Evolutionary conservation across 2,329 filamentous ascomycete genomes (phyloP).

Genomic region (Pyricularia sp.): DNA sequence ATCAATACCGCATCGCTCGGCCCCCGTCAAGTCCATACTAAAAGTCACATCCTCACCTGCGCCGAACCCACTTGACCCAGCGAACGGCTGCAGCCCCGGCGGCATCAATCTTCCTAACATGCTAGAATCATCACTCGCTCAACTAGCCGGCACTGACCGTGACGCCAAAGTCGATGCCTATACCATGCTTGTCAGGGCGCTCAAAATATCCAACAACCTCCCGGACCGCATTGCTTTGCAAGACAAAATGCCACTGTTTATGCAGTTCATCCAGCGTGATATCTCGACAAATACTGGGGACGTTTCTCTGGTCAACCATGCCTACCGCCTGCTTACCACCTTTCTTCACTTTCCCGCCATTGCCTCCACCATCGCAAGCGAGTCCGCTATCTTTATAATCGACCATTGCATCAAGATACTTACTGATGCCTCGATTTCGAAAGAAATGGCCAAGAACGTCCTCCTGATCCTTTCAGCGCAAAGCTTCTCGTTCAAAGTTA

Average conservation of each 20-base stretch:
- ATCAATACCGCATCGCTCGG: constrained; percentile 23
- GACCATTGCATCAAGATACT: constrained; percentile 72
- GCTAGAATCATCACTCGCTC: constrained; percentile 75
- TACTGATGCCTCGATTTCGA: constrained; percentile 58
- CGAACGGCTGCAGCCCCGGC: constrained; percentile 32
- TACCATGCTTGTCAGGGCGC: constrained; percentile 61
- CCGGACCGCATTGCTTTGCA: constrained; percentile 65
- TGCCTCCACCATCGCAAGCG: constrained; percentile 59
- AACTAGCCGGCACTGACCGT: constrained; percentile 66
- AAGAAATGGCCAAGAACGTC: constrained; percentile 68
- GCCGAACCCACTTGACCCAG: constrained; percentile 33
- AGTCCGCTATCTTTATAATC: constrained; percentile 71
- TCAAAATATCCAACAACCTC: constrained; percentile 75
- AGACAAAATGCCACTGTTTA: constrained; percentile 67
- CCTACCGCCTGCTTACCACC: constrained; percentile 66
- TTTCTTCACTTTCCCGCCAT: constrained; percentile 70
- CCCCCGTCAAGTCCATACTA: constrained; percentile 60
- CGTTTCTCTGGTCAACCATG: constrained; percentile 64
- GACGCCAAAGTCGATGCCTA: constrained; percentile 78
- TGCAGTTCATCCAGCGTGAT: constrained; percentile 78
- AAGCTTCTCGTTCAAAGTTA: constrained; percentile 64
- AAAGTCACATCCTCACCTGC: constrained; percentile 50
- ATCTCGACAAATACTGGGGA: constrained; percentile 56
- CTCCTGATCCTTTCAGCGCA: constrained; percentile 76
- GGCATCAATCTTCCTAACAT: constrained; percentile 60